Evolutionary conservation across 805 yeast species (phyloP).

Genomic region (Schwanniomyces yamadae): DNA sequence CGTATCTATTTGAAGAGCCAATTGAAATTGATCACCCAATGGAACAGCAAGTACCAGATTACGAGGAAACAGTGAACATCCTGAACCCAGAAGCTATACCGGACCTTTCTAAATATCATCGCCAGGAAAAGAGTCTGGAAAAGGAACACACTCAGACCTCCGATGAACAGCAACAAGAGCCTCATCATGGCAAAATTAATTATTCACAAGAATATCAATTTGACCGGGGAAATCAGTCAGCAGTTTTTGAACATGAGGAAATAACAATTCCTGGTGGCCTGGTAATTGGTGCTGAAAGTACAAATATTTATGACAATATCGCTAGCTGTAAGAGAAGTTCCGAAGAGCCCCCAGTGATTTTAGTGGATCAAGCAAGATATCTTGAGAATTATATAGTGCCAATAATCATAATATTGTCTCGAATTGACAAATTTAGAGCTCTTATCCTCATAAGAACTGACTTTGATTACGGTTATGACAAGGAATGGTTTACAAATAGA

Average conservation of each 20-base stretch:
- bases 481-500: slow-evolving; percentile 17
- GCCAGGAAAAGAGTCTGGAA: slow-evolving; percentile 1
- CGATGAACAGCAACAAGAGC: not conserved
- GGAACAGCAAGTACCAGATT: slow-evolving; percentile 6
- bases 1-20: slow-evolving; percentile 36
- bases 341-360: slow-evolving; percentile 16
- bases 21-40: slow-evolving; percentile 13
- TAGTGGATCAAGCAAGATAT: slow-evolving; percentile 12
- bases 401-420: slow-evolving; percentile 25
- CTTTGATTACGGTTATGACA: slow-evolving; percentile 15
- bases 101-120: slow-evolving; percentile 15
- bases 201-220: not conserved
- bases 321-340: slow-evolving; percentile 1
- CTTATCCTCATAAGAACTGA: slow-evolving; percentile 11
- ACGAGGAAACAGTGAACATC: slow-evolving; percentile 23
- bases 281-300: too few species aligned
- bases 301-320: slow-evolving; percentile 3
- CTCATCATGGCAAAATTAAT: not conserved
- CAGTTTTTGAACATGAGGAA: not conserved
- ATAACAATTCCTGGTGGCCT: too few species aligned
- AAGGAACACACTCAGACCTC: not conserved
- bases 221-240: too few species aligned
- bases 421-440: slow-evolving; percentile 19
- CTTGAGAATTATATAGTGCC: slow-evolving; percentile 30
- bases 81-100: slow-evolving; percentile 34